These are phyloP conservation scores for Aspergillus viridinutans DNA, from an alignment of 2,329 filamentous ascomycete genomes.

Conservation along the genomic window DNA sequence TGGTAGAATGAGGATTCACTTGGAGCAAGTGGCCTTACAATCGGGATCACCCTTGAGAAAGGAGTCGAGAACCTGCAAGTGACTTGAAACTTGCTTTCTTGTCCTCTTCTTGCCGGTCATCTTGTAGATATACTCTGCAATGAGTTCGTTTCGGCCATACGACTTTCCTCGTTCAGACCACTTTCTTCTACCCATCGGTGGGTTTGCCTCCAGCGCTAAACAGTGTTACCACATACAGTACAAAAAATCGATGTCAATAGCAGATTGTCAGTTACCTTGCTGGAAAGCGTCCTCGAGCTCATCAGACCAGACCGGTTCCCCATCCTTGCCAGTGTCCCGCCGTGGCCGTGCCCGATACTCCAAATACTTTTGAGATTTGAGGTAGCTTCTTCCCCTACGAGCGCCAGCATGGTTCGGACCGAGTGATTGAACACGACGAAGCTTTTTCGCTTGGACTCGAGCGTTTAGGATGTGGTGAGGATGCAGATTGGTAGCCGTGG, in stretches of 20 bases:
- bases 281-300: conserved; percentile 46
- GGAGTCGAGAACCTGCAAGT: conserved; percentile 59
- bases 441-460: conserved; percentile 32
- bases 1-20: background rate
- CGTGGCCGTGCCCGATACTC: conserved; percentile 42
- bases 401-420: conserved; percentile 22
- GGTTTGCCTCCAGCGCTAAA: conserved; percentile 50
- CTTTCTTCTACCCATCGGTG: conserved; percentile 57
- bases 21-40: conserved; percentile 39
- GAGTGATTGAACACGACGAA: conserved; percentile 33
- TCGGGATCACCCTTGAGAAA: conserved; percentile 51
- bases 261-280: conserved; percentile 33
- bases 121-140: conserved; percentile 54
- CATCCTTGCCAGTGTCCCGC: conserved; percentile 41
- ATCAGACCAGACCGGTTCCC: conserved; percentile 44
- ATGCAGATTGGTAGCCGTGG: conserved; percentile 20
- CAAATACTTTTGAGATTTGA: conserved; percentile 42
- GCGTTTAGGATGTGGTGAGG: conserved; percentile 27
- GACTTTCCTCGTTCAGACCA: conserved; percentile 49
- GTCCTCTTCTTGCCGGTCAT: conserved; percentile 50
- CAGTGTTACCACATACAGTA: conserved; percentile 10
- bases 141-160: conserved; percentile 59
- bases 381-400: conserved; percentile 31
- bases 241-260: background rate
- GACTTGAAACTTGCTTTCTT: conserved; percentile 61